Evolutionary conservation across 176 grass and related monocot species (phyloP).

Genomic region (Tuctoria greenei): DNA sequence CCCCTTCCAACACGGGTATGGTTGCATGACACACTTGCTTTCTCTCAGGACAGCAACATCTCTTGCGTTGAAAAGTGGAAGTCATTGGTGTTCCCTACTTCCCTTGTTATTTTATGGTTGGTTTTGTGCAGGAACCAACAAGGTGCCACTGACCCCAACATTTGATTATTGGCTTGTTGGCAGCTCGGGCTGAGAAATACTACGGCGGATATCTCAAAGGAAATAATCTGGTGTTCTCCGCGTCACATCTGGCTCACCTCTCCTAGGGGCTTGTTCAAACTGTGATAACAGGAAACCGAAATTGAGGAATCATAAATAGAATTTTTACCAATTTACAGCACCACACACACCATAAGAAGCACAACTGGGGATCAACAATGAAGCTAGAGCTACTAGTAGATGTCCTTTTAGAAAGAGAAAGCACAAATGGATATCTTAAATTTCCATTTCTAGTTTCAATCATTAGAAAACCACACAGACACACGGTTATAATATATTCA

Average conservation of each 20-base stretch:
- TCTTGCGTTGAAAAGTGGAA: slow-evolving; percentile 24
- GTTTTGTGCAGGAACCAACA: slow-evolving; percentile 34
- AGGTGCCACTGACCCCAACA: slow-evolving; percentile 19
- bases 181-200: slow-evolving; percentile 21
- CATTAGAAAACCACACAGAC: not conserved
- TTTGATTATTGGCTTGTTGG: not conserved
- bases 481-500: too few species aligned
- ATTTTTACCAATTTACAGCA: not conserved
- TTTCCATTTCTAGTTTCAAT: not conserved
- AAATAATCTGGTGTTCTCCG: slow-evolving; percentile 89
- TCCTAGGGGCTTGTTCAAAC: slow-evolving; percentile 80
- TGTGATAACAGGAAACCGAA: slow-evolving; percentile 19
- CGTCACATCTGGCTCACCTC: slow-evolving; percentile 84
- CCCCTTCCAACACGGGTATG: slow-evolving; percentile 34
- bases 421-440: not conserved
- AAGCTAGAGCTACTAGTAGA: not conserved
- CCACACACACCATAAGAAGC: not conserved
- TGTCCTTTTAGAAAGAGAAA: not conserved
- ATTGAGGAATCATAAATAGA: not conserved
- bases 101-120: slow-evolving; percentile 46
- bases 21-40: slow-evolving; percentile 11
- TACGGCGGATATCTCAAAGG: slow-evolving; percentile 41
- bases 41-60: slow-evolving; percentile 32
- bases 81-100: slow-evolving; percentile 19
- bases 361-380: not conserved